Evolutionary conservation across 805 yeast species (phyloP), one percentile per base, ranked within the genome.

Genomic region (Hanseniaspora mollemarum): DNA sequence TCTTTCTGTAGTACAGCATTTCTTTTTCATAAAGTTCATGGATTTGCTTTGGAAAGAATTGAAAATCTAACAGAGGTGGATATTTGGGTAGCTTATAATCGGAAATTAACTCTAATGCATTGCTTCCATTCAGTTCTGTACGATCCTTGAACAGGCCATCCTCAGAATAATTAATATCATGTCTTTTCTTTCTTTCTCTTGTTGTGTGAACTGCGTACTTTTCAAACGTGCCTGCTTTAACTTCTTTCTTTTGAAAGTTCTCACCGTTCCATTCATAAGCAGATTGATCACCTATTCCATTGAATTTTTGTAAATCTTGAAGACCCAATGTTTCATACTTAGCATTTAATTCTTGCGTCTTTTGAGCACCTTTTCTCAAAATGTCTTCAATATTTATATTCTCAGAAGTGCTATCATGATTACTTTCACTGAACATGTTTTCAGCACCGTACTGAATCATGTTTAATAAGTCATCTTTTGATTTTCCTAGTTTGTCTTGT

Each of bases 191-290:
- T 36, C 54, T 45, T 54, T 64, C 69, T 53, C 69, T 60, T 58
- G 83, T 82, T 86, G 88, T 83, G 2, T 74, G 66, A 13, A 54
- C 43, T 43, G 74, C 68, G 26, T 48, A 48, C 8, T 40, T 33
- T 7, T 39, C 31, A 24, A 48, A 48, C 6, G 37, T 37, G 33
- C 43, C 32, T 31, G 70, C 69, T n/a, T 68, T 67, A 32, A 57
- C 58, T 4, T 55, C 43, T 54, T 67, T 69, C 52, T 71, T 71
- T 37, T 71, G 68, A 53, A 72, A 72, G 49, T 70, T 69, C 54
- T 90, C 87, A 16, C 98, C 98, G 60, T 92, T 87, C 98, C 98
- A 90, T 65, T 88, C 96, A 65, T 90, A 90, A 0, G 96, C 92
- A 0, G 87, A 81, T 22, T 82, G 81, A 56, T 87, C 94, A 7